Evolutionary conservation across 1,284 basidiomycete species (phyloP).

Genomic region (Austroboletus sp.): DNA sequence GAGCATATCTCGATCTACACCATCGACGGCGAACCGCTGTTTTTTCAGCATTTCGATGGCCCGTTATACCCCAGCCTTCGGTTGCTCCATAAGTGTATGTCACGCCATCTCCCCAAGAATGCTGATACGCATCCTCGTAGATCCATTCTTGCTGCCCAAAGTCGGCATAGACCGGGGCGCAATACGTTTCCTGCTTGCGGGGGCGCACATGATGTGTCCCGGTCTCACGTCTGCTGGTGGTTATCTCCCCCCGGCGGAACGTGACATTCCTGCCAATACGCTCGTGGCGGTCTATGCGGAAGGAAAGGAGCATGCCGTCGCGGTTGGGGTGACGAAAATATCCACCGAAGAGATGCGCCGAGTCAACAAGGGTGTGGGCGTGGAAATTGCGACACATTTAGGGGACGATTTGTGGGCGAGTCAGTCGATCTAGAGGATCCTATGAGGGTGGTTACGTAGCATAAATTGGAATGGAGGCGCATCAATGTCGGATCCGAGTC

Average conservation of each 20-base stretch:
- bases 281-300: slow-evolving; percentile 88
- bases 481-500: background rate
- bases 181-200: slow-evolving; percentile 91
- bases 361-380: slow-evolving; percentile 85
- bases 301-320: slow-evolving; percentile 92
- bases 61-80: slow-evolving; percentile 85
- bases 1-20: slow-evolving; percentile 94
- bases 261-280: slow-evolving; percentile 60
- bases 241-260: slow-evolving; percentile 70
- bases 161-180: slow-evolving; percentile 94
- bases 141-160: slow-evolving; percentile 83
- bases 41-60: slow-evolving; percentile 97
- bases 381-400: slow-evolving; percentile 79
- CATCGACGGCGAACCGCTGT: slow-evolving; percentile 77
- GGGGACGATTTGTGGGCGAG: slow-evolving; percentile 89
- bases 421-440: slow-evolving; percentile 57
- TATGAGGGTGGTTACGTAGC: background rate
- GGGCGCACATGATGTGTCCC: slow-evolving; percentile 95
- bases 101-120: slow-evolving; percentile 3
- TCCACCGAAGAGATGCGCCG: slow-evolving; percentile 84
- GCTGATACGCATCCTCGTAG: slow-evolving; percentile 38
- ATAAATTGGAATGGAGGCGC: background rate
- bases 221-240: slow-evolving; percentile 92
- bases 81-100: slow-evolving; percentile 85
- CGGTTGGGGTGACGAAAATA: slow-evolving; percentile 79